Evolutionary conservation across 345 rosid species (phyloP).

Genomic region (Eucalyptus decipiens): DNA sequence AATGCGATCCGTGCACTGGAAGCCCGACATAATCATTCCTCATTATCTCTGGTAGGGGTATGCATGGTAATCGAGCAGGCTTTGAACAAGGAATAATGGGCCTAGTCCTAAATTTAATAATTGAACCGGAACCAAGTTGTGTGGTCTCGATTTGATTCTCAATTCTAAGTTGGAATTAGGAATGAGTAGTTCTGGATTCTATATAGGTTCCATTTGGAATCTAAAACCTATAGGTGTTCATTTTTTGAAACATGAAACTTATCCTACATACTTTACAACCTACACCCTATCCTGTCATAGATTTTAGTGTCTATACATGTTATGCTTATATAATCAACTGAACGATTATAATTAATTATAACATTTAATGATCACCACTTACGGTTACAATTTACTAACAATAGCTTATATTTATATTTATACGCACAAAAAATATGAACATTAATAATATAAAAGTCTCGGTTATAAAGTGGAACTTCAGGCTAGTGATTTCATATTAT

Average conservation of each 20-base stretch:
- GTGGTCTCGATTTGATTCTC: rapidly evolving
- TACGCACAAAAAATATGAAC: too few relatives aligned
- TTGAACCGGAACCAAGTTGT: rapidly evolving
- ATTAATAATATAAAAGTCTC: too few relatives aligned
- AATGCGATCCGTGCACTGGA: rapidly evolving
- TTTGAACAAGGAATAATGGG: rapidly evolving
- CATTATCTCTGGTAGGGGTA: neutral
- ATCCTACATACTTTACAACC: rapidly evolving
- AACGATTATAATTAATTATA: too few relatives aligned
- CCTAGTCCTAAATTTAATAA: too few relatives aligned
- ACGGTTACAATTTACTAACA: rapidly evolving
- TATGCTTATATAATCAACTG: too few relatives aligned
- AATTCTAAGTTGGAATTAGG: rapidly evolving
- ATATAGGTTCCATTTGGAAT: rapidly evolving
- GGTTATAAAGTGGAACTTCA: rapidly evolving
- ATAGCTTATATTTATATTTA: too few relatives aligned
- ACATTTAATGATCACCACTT: too few relatives aligned
- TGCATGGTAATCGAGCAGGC: rapidly evolving
- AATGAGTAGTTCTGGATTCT: rapidly evolving
- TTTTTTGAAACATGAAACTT: rapidly evolving
- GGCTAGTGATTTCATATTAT: too few relatives aligned
- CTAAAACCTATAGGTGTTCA: rapidly evolving
- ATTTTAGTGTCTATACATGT: rapidly evolving
- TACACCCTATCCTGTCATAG: rapidly evolving
- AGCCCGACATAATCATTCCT: too few relatives aligned